Evolutionary conservation across 148 eudicot species (phyloP).

Genomic region (Fagopyrum tataricum): DNA sequence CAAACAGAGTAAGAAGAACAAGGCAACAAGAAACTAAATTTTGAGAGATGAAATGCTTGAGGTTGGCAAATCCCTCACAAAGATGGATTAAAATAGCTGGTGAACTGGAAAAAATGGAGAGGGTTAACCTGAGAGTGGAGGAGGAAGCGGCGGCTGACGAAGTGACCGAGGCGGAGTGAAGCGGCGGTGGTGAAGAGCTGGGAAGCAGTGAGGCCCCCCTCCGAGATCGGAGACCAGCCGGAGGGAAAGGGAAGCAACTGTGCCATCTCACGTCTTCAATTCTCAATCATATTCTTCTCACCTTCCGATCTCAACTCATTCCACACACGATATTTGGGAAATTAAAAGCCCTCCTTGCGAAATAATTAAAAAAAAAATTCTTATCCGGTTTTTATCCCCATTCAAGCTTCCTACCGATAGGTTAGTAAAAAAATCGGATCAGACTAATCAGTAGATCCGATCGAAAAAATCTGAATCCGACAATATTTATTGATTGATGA

Average conservation of each 20-base stretch:
- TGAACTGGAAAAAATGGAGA: not conserved
- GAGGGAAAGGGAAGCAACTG: not conserved
- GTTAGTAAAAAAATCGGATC: too few relatives aligned
- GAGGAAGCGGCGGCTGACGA: constrained; percentile 30
- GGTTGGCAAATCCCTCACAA: not conserved
- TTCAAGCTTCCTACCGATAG: too few relatives aligned
- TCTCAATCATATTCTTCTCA: not conserved
- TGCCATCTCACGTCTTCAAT: not conserved
- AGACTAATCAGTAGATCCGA: too few relatives aligned
- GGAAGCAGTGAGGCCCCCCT: constrained; percentile 30
- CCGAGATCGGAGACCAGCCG: constrained; percentile 19
- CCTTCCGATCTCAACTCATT: not conserved
- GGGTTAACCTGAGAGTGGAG: constrained; percentile 33
- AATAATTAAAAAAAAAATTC: too few relatives aligned
- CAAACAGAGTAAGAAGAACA: not conserved
- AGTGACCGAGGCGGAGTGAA: constrained; percentile 44
- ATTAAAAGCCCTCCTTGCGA: too few relatives aligned
- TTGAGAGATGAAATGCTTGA: not conserved
- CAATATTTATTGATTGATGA: too few relatives aligned
- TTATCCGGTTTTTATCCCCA: too few relatives aligned
- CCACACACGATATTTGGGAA: too few relatives aligned
- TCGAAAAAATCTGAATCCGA: too few relatives aligned
- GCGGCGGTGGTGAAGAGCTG: constrained; percentile 47
- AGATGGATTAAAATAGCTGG: not conserved
- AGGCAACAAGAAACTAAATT: not conserved